phyloP scores from a whole-genome alignment of 164 flowering plant species.

The Annona cherimola region DNA sequence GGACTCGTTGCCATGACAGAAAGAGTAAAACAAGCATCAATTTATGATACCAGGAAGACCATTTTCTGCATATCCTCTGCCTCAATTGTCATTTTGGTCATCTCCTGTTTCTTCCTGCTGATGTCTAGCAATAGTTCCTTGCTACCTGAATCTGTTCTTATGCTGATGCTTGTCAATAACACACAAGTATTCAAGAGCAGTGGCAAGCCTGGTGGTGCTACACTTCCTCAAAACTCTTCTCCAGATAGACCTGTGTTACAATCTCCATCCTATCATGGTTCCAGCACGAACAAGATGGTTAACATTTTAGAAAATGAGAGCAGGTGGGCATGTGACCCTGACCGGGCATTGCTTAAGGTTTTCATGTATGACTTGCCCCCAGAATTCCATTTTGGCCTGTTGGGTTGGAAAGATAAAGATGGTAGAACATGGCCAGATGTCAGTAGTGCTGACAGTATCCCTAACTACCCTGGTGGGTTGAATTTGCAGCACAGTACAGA shows the following conservation, averaged over 20 bases:
- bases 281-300: slow-evolving; percentile 8
- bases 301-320: slow-evolving; percentile 12
- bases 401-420: slow-evolving; percentile 55
- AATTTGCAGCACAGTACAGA: slow-evolving; percentile 87
- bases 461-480: slow-evolving; percentile 84
- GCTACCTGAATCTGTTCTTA: slow-evolving; percentile 11
- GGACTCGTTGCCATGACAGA: slow-evolving; percentile 32
- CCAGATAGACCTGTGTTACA: slow-evolving; percentile 9
- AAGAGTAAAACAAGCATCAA: slow-evolving; percentile 44
- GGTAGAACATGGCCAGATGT: slow-evolving; percentile 69
- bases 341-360: slow-evolving; percentile 41
- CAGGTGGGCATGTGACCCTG: slow-evolving; percentile 27
- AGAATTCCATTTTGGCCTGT: slow-evolving; percentile 75
- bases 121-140: slow-evolving; percentile 30
- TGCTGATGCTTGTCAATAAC: slow-evolving; percentile 39
- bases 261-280: slow-evolving; percentile 4
- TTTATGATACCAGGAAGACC: slow-evolving; percentile 18
- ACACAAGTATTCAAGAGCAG: slow-evolving; percentile 30
- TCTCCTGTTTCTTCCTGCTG: slow-evolving; percentile 47
- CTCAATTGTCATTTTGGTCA: slow-evolving; percentile 44
- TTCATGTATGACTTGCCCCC: slow-evolving; percentile 88
- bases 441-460: slow-evolving; percentile 25
- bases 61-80: slow-evolving; percentile 38
- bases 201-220: slow-evolving; percentile 8
- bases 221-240: slow-evolving; percentile 14